Evolutionary conservation across 306 rosid genomes (phyloP).

Genomic region (Malus sieversii): DNA sequence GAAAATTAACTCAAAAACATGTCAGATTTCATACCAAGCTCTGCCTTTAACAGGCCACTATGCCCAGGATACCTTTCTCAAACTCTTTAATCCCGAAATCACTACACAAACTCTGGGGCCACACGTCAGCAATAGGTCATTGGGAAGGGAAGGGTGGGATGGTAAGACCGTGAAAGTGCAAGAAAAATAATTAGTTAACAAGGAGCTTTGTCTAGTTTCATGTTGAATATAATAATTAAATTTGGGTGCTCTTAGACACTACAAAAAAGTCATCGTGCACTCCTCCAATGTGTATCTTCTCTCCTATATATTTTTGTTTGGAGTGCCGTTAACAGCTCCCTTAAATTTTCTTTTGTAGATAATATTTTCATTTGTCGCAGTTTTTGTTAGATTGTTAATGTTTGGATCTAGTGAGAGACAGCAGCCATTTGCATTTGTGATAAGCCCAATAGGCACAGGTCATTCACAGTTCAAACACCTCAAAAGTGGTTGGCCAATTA

Average conservation of each 20-base stretch:
- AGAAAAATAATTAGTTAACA: neutral
- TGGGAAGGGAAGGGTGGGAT: neutral
- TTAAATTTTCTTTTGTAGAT: too few species aligned
- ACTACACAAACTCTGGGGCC: neutral
- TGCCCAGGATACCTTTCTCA: neutral
- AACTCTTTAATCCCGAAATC: neutral
- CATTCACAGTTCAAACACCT: neutral
- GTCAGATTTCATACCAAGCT: neutral
- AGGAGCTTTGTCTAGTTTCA: neutral
- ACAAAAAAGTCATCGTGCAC: too few species aligned
- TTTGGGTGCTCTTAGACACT: too few species aligned
- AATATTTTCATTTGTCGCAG: neutral
- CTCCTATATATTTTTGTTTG: too few species aligned
- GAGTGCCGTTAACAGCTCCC: too few species aligned
- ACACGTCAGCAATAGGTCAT: neutral
- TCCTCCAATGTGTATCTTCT: too few species aligned
- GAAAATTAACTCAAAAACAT: neutral
- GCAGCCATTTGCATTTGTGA: neutral
- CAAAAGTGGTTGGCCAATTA: neutral
- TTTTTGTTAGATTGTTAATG: neutral
- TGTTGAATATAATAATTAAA: neutral
- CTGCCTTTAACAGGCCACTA: neutral
- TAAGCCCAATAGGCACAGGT: neutral
- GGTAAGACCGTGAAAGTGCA: neutral
- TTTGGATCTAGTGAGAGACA: neutral